A percentile compares a stretch with the other conserved stretches of the same genome.
Conservation (phyloP, 2,329 filamentous ascomycete genomes). For the Fusarium camptoceras region DNA sequence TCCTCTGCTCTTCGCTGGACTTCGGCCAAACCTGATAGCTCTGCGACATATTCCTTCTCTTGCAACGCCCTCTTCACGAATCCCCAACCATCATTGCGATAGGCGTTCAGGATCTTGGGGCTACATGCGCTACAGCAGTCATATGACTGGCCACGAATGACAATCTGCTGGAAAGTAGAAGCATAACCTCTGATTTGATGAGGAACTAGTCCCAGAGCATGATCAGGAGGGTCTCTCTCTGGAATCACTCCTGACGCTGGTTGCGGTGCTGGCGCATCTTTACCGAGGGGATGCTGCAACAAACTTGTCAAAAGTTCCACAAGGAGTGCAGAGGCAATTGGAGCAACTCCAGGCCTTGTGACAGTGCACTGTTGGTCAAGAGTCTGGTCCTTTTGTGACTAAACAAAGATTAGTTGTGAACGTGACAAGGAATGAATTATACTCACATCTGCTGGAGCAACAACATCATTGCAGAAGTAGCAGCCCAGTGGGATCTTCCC, state of each 20-base stretch:
- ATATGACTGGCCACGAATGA: conserved; percentile 80
- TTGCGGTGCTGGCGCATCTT: conserved; percentile 69
- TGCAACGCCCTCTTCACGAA: conserved; percentile 81
- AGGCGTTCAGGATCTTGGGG: conserved; percentile 74
- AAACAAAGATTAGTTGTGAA: conserved; percentile 20
- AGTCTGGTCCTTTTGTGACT: conserved; percentile 95
- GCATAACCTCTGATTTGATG: conserved; percentile 86
- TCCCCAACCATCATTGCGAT: conserved; percentile 75
- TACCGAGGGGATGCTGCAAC: conserved; percentile 84
- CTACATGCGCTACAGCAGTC: conserved; percentile 86
- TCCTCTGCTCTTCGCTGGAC: conserved; percentile 71
- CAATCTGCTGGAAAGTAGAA: conserved; percentile 77
- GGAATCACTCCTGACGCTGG: conserved; percentile 55
- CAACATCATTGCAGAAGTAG: conserved; percentile 99
- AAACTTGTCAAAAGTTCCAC: conserved; percentile 91
- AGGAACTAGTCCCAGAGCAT: conserved; percentile 77
- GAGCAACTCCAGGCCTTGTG: conserved; percentile 90
- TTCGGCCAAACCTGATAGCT: conserved; percentile 79
- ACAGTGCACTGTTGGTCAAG: conserved; percentile 99
- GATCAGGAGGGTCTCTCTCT: conserved; percentile 67
- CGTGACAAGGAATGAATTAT: conserved; percentile 46
- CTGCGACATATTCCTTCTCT: conserved; percentile 82
- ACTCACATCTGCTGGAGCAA: conserved; percentile 89
- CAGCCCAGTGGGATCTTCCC: conserved; percentile 82
- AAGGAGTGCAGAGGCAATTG: conserved; percentile 89